Percentiles rank a stretch among this genome's conserved stretches.
Conservation (phyloP, 768 basidiomycete species). For the Sporobolomyces roseus region DNA sequence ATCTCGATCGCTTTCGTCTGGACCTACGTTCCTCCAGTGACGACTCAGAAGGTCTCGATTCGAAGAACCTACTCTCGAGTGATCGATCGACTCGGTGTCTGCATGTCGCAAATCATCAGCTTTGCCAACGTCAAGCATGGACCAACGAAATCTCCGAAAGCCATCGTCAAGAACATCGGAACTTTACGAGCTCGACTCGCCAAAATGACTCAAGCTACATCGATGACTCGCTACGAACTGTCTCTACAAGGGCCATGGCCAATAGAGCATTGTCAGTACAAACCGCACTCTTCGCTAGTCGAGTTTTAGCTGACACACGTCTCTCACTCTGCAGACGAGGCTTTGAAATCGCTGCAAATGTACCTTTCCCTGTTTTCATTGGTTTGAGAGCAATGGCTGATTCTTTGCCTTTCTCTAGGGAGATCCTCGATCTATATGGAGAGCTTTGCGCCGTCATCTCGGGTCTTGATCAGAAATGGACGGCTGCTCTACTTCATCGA, state of each 20-base stretch:
- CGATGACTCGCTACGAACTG: constrained; percentile 39
- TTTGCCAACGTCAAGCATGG: constrained; percentile 37
- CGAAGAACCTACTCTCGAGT: constrained; percentile 36
- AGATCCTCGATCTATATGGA: constrained; percentile 39
- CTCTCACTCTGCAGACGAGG: constrained; percentile 16
- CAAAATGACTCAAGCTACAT: constrained; percentile 20
- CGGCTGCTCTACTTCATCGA: constrained; percentile 38
- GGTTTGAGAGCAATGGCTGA: no score
- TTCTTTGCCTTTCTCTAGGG: constrained; percentile 7
- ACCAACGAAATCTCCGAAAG: constrained; percentile 22
- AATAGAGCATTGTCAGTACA: constrained; percentile 8
- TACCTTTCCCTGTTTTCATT: not conserved
- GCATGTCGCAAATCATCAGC: constrained; percentile 33
- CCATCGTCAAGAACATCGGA: constrained; percentile 37
- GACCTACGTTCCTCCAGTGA: constrained; percentile 26
- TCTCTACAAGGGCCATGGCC: constrained; percentile 40
- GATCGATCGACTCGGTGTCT: constrained; percentile 23
- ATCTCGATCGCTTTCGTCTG: constrained; percentile 36
- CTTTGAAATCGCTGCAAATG: constrained; percentile 31
- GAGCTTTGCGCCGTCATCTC: constrained; percentile 31
- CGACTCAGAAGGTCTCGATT: constrained; percentile 30
- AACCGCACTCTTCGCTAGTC: no score
- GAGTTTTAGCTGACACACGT: not conserved
- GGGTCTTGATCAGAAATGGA: constrained; percentile 38
- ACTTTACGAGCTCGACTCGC: constrained; percentile 22